Conservation (phyloP, 805 yeast genomes). For the Metschnikowia lachancei region DNA sequence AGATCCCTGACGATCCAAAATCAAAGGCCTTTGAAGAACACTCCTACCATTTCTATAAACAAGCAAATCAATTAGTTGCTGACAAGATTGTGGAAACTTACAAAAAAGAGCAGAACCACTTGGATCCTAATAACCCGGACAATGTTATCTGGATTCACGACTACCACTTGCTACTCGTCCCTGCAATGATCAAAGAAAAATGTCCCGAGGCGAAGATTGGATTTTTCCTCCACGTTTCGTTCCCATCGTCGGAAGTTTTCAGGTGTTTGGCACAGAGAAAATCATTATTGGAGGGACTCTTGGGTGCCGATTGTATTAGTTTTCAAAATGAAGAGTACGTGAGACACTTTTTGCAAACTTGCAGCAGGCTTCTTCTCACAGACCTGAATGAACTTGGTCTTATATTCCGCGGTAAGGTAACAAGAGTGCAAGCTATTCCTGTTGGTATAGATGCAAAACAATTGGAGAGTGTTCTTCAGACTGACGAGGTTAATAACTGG, state of each 20-base stretch:
- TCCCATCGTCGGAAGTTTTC: conserved; percentile 94
- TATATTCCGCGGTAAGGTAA: conserved; percentile 56
- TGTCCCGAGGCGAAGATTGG: conserved; percentile 87
- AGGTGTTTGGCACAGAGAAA: conserved; percentile 89
- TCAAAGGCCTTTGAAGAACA: conserved; percentile 94
- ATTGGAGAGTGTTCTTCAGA: conserved; percentile 45
- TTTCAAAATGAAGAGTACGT: conserved; percentile 94
- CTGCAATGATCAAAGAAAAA: conserved; percentile 71
- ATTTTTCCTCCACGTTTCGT: conserved; percentile 87
- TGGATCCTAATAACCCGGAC: conserved; percentile 38
- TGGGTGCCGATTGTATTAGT: conserved; percentile 84
- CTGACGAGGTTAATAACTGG: conserved; percentile 60
- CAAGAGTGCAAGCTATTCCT: conserved; percentile 58
- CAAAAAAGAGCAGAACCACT: conserved; percentile 47
- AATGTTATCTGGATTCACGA: conserved; percentile 93
- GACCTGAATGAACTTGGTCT: conserved; percentile 68
- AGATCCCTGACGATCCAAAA: conserved; percentile 91
- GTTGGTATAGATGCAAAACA: conserved; percentile 76
- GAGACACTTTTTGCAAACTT: conserved; percentile 88
- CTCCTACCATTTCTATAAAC: conserved; percentile 83
- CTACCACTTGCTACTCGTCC: conserved; percentile 84
- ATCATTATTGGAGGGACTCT: conserved; percentile 70
- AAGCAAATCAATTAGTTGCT: conserved; percentile 76
- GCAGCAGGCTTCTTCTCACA: conserved; percentile 77
- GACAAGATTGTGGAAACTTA: conserved; percentile 67